Evolutionary conservation across 2,329 filamentous ascomycete genomes (phyloP), one percentile per base, ranked within the genome.

Genomic region (Teratosphaeria epicoccoides): DNA sequence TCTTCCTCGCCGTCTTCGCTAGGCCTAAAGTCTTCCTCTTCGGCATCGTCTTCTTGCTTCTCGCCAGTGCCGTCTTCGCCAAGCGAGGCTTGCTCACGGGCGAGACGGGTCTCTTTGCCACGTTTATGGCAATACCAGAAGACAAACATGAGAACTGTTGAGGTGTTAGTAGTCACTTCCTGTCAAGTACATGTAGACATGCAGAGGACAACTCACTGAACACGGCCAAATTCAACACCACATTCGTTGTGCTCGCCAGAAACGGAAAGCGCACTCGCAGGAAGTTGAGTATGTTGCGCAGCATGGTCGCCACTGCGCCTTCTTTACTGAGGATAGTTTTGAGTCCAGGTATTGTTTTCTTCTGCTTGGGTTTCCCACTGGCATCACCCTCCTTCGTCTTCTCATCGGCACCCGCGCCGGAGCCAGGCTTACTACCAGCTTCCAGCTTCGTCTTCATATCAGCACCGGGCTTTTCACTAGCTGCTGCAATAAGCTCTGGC

Each of bases 71-170:
- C 52, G 6, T 52, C 51, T 26, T 53, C 52, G 24, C 48, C 56
- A 24, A 28, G 50, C 1, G 46, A 51, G 12, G 53, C 59, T n/a
- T 44, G 53, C 40, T 49, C 53, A 17, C 58, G 57, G 2, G 61
- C 84, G 11, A 97, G 79, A 48, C 93, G 81, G 6, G 83, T 83
- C 72, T 98, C 91, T 44, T 82, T 82, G 37, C 93, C 93, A 50
- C 93, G 86, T 74, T 97, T 97, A 71, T 97, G 85, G 72, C 90
- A 97, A 72, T 97, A 98, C 90, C 91, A 98, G 62, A 97, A 83
- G 44, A 95, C 88, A 66, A 95, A 93, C 52, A 98, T 79, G 14
- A 97, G 77, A 50, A 97, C 87, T 87, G 51, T 10, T 11, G 11
- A 26, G 25, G 5, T 7, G 53, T 68, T 57, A 69, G 63, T 29